Evolutionary conservation across 2,329 filamentous ascomycete species (phyloP).

Genomic region (Fusarium pseudograminearum): DNA sequence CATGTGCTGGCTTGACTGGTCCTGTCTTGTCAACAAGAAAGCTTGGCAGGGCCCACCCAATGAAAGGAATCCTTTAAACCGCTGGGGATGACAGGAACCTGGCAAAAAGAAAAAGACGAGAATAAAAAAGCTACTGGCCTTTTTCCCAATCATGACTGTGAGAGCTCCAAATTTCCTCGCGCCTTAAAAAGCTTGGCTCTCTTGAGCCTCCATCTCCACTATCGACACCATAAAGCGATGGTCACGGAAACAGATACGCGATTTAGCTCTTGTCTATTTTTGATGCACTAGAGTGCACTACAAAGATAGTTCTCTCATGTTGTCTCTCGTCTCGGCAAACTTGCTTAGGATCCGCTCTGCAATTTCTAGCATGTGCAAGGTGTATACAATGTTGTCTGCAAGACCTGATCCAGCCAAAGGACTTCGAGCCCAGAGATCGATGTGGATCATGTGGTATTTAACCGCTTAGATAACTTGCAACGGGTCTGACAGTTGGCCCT

Average conservation of each 20-base stretch:
- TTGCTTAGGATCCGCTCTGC: neutral
- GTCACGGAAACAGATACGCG: neutral
- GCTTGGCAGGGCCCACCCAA: constrained; percentile 39
- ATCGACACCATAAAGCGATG: neutral
- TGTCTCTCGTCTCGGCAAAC: neutral
- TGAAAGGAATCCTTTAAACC: constrained; percentile 16
- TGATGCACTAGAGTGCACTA: neutral
- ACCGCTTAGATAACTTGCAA: neutral
- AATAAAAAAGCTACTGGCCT: neutral
- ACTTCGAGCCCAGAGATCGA: constrained; percentile 1
- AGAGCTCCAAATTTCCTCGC: constrained; percentile 6
- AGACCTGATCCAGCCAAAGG: neutral
- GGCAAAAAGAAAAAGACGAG: neutral
- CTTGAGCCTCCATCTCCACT: constrained; percentile 10
- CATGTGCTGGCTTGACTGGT: constrained; percentile 45
- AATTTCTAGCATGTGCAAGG: neutral
- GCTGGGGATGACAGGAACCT: constrained; percentile 34
- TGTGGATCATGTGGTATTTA: constrained; percentile 13
- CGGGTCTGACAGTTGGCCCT: neutral
- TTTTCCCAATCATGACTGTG: neutral
- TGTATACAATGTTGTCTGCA: neutral
- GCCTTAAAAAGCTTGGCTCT: constrained; percentile 17
- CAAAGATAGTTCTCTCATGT: neutral
- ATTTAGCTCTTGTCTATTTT: constrained; percentile 5
- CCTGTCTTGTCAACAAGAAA: constrained; percentile 26